A percentile compares a stretch with the other conserved stretches of the same genome.
phyloP scores from a whole-genome alignment of 2,329 filamentous ascomycete genomes.

The Cladosporium austrohemisphaericum region DNA sequence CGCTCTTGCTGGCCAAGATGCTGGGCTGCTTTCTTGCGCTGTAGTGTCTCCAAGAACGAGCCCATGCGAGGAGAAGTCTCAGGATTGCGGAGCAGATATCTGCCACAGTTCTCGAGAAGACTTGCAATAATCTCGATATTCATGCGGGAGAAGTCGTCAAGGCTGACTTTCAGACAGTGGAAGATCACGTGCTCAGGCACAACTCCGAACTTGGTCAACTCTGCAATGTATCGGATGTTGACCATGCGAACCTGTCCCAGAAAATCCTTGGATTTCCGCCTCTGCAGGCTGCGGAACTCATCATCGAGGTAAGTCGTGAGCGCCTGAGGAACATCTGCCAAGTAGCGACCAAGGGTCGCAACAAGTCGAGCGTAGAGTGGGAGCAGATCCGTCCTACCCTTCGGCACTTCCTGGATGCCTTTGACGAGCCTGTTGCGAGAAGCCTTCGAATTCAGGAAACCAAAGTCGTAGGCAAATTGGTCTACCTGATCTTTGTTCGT shows the following conservation, averaged over 20 bases:
- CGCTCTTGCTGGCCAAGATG: conserved; percentile 93
- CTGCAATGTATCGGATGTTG: conserved; percentile 96
- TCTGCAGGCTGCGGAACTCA: conserved; percentile 92
- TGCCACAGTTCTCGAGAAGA: conserved; percentile 90
- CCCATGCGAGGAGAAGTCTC: conserved; percentile 91
- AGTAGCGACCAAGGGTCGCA: conserved; percentile 87
- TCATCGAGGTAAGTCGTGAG: conserved; percentile 90
- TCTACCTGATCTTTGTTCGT: conserved; percentile 90
- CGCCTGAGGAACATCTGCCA: conserved; percentile 89
- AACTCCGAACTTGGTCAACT: conserved; percentile 95
- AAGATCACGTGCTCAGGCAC: conserved; percentile 99
- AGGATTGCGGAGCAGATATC: conserved; percentile 86
- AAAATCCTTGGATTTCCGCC: conserved; percentile 97
- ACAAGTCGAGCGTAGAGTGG: conserved; percentile 90
- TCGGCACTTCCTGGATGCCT: conserved; percentile 88
- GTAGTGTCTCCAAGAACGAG: conserved; percentile 88
- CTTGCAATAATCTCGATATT: conserved; percentile 99
- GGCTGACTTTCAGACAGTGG: conserved; percentile 93
- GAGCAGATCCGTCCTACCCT: conserved; percentile 84
- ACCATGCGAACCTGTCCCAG: conserved; percentile 87
- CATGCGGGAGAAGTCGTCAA: conserved; percentile 97
- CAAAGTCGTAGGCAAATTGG: conserved; percentile 91
- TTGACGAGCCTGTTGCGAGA: conserved; percentile 93
- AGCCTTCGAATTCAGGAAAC: conserved; percentile 96
- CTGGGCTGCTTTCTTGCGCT: conserved; percentile 92